Base-by-base conservation (phyloP, 1,139 yeast species). In the Zygosaccharomyces pseudobailii region DNA sequence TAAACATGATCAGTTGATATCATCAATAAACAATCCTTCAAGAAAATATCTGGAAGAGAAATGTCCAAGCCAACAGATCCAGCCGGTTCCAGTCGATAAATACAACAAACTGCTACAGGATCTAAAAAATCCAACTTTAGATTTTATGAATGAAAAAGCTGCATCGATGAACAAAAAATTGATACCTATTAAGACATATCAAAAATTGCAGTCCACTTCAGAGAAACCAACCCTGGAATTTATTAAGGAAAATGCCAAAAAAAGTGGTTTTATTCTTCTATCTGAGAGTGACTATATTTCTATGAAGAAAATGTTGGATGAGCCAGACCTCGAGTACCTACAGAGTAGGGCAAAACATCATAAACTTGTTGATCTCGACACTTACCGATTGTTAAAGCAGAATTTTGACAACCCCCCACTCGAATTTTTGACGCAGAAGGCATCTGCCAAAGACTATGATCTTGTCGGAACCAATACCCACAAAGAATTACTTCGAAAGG, bases 391-490 rank as follows among this genome's bases (percentile, higher is more conserved):
- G 3, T 47, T 70, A 40, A 41, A 42, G n/a, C 27, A 47, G 3
- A 33, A 49, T 3, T 21, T 46, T 13, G 48, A 48, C 5, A 46
- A 41, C n/a, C 66, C 67, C 9, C 40, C 57, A 1, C 35, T 55
- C 24, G 60, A 59, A 13, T 63, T 58, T 43, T 49, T 68, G 42
- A 46, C 46, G 4, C 56, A 57, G 8, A 61, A 66, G 40, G 62
- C 71, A 2, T 33, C 48, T 2, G 50, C 51, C 7, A 57, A 55
- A 21, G 74, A 72, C 1, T 44, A 43, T 34, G 47, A 49, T 13
- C 65, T 74, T 7, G 53, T 75, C 40, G 61, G 72, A 4, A 53
- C 56, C 8, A 57, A 55, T 4, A 66, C 61, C 3, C 61, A 64
- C 39, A 48, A 52, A 6, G 54, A 49, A 2, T 43, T 59, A 6